Evolutionary conservation across 192 early-diverging fungal genomes (phyloP), one percentile per base, ranked within the genome.

Genomic region (Backusella mclennaniae): DNA sequence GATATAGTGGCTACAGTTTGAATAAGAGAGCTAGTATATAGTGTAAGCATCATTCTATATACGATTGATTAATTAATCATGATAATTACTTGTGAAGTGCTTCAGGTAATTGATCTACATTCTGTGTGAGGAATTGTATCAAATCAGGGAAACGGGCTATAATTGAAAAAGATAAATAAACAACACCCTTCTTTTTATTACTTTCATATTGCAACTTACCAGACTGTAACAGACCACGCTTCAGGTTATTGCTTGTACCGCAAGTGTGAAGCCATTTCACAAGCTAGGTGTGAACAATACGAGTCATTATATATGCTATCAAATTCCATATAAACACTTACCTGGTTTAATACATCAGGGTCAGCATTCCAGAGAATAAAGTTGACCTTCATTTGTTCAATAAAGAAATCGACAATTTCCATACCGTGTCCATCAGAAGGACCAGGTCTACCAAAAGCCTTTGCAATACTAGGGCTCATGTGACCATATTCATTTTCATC

Each of bases 321-420:
- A 2, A 63, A 17, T 23, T 79, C 19, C 21, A 9, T 14, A 21
- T 14, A 23, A 12, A 59, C 11, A 59, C 70, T 44, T 77, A 84
- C 87, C 83, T 92, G 89, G 14, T 82, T 52, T 67, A 95, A 71
- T 12, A 94, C 89, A 73, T 91, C 89, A n/a, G 80, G 78, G 70
- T 95, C 90, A 4, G 90, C 87, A 66, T 87, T 86, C 94, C 94
- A 95, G 35, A 92, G 74, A 2, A 84, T 79, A 81, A 92, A 90
- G 44, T 90, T 92, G 66, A 84, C 82, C 35, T 86, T 80, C 35
- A 93, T 80, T 49, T 87, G 88, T 19, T 80, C 71, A 29, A 93
- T 79, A 23, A 93, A 77, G 63, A 91, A 93, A 41, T 93, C 89
- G 15, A 94, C 79, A 17, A 91, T 78, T 0, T 79, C 41, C 1